Conservation (phyloP, 106 monocot species). For the Phalaenopsis equestris region DNA sequence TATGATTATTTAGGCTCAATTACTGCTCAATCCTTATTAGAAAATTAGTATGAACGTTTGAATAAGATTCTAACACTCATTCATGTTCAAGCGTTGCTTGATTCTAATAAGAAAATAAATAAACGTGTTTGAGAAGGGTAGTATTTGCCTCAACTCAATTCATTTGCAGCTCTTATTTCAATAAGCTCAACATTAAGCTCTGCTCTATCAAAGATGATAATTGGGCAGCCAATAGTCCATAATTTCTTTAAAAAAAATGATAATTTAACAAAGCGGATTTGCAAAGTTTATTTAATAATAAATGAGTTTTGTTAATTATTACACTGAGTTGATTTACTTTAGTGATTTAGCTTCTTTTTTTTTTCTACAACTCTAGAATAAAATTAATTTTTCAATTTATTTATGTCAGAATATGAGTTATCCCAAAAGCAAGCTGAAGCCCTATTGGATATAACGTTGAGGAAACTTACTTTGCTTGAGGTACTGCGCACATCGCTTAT, state of each 20-base stretch:
- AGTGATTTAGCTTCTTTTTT: neutral
- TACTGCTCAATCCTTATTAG: too few relatives aligned
- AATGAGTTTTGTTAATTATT: neutral
- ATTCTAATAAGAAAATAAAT: too few relatives aligned
- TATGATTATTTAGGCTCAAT: too few relatives aligned
- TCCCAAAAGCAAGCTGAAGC: conserved; percentile 94
- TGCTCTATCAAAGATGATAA: neutral
- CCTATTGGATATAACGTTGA: conserved; percentile 76
- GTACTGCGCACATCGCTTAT: conserved; percentile 20
- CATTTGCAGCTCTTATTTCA: neutral
- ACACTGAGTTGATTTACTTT: neutral
- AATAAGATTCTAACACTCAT: too few relatives aligned
- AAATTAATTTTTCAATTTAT: conserved; percentile 2
- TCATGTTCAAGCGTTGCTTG: too few relatives aligned
- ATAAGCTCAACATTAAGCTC: neutral
- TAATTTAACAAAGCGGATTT: neutral
- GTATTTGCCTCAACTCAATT: too few relatives aligned
- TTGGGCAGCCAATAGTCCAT: neutral
- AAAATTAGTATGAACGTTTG: too few relatives aligned
- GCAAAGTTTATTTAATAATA: neutral
- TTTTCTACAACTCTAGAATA: neutral
- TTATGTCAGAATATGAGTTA: conserved; percentile 52
- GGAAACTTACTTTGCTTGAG: conserved; percentile 85
- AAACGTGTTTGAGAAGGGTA: too few relatives aligned
- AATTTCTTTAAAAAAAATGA: neutral